A percentile compares a stretch with the other conserved stretches of the same genome.
Conservation (phyloP, 2,329 filamentous ascomycete species). For the Neurospora sp. region DNA sequence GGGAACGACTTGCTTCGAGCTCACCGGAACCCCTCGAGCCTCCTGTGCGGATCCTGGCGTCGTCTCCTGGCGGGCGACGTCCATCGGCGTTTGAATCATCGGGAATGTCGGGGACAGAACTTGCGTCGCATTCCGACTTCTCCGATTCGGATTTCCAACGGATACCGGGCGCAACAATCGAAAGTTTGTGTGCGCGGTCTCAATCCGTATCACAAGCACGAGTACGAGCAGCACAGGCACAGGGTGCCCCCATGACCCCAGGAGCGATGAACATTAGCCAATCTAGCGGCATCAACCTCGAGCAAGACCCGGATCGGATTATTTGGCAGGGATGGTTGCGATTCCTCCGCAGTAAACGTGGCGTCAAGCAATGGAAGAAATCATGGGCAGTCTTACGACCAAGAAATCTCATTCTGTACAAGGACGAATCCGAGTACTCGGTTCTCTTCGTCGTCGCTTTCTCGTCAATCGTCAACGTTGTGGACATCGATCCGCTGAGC, state of each 20-base stretch:
- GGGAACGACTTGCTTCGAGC: constrained; percentile 41
- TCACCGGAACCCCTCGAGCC: constrained; percentile 49
- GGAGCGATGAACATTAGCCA: constrained; percentile 49
- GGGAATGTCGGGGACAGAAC: constrained; percentile 50
- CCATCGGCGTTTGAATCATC: constrained; percentile 58
- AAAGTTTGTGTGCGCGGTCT: constrained; percentile 35
- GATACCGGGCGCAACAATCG: constrained; percentile 40
- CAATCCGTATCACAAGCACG: constrained; percentile 23
- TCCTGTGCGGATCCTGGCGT: constrained; percentile 21
- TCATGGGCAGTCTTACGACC: constrained; percentile 87
- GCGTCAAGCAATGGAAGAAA: constrained; percentile 87
- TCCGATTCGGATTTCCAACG: constrained; percentile 56
- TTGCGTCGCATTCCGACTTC: constrained; percentile 78
- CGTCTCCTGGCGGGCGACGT: constrained; percentile 32
- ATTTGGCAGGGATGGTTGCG: constrained; percentile 88
- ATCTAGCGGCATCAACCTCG: constrained; percentile 43
- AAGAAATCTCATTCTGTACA: constrained; percentile 80
- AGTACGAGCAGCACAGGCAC: constrained; percentile 17
- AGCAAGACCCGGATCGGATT: constrained; percentile 73
- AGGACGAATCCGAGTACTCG: constrained; percentile 83
- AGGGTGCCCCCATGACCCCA: constrained; percentile 25
- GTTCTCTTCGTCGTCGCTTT: constrained; percentile 75
- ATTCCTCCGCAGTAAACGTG: constrained; percentile 70
- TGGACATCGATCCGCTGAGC: constrained; percentile 83
- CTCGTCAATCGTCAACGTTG: constrained; percentile 71